Conservation (phyloP, 2,329 filamentous ascomycete species). For the Aspergillus pseudotamarii region DNA sequence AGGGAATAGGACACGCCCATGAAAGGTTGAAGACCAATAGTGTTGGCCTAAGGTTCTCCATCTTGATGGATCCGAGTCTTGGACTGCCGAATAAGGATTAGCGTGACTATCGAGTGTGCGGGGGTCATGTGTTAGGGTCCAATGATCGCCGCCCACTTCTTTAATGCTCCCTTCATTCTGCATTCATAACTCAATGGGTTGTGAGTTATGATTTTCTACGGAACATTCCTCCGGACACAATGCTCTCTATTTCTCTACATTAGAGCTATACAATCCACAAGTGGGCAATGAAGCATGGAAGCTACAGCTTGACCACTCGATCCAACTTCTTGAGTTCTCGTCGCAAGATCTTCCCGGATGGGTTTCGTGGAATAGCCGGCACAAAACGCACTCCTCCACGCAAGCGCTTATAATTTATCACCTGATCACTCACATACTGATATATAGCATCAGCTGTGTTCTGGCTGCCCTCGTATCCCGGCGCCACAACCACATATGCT, state of each 20-base stretch:
- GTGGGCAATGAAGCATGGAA: constrained; percentile 33
- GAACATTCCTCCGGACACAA: not conserved
- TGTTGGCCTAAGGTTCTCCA: not conserved
- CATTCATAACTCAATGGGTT: not conserved
- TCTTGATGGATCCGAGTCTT: not conserved
- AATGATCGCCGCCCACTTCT: not conserved
- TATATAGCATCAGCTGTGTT: too few relatives aligned
- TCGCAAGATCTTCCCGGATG: too few relatives aligned
- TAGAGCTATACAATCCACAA: not conserved
- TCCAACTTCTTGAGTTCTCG: too few relatives aligned
- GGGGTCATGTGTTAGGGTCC: not conserved
- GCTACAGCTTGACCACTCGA: constrained; percentile 58
- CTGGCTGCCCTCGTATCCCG: too few relatives aligned
- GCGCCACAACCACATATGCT: too few relatives aligned
- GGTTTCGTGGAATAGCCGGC: too few relatives aligned
- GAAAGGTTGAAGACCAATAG: not conserved
- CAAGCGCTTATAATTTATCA: too few relatives aligned
- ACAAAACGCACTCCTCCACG: too few relatives aligned
- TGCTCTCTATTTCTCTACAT: not conserved
- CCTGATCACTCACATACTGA: too few relatives aligned
- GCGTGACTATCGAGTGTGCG: not conserved
- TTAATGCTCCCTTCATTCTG: not conserved
- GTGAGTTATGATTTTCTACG: not conserved
- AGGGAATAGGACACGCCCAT: not conserved
- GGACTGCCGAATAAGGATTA: not conserved